A percentile compares a stretch with the other conserved stretches of the same genome.
Evolutionary conservation across 2,329 filamentous ascomycete genomes (phyloP).

Genomic region (Fusarium sp.): DNA sequence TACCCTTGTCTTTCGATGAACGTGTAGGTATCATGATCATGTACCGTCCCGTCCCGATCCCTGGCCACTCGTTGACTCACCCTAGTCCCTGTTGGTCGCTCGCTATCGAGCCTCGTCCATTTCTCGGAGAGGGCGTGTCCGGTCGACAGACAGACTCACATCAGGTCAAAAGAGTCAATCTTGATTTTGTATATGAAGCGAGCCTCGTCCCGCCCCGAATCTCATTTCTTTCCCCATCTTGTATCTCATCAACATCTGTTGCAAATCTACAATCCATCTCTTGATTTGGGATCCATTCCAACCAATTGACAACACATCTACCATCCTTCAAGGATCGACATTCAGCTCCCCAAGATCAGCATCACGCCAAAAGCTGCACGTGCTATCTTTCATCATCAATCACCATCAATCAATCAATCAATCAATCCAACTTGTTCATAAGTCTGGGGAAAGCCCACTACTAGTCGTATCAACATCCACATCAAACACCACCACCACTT

Average conservation of each 20-base stretch:
- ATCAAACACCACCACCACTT: background rate
- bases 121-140: conserved; percentile 23
- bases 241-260: conserved; percentile 6
- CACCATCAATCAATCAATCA: conserved; percentile 8
- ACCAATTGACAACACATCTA: conserved; percentile 9
- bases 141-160: conserved; percentile 8
- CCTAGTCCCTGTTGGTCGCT: conserved; percentile 20
- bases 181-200: conserved; percentile 33
- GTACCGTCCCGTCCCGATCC: conserved; percentile 38
- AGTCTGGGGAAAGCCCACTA: conserved; percentile 6
- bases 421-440: conserved; percentile 25
- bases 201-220: conserved; percentile 10
- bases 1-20: background rate
- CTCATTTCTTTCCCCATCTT: background rate
- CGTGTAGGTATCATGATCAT: conserved; percentile 9
- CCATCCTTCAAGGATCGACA: conserved; percentile 25
- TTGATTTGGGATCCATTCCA: background rate
- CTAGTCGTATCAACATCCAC: conserved; percentile 5
- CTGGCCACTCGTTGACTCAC: conserved; percentile 4
- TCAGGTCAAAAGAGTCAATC: conserved; percentile 9
- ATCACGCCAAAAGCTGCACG: conserved; percentile 14
- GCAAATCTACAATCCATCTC: conserved; percentile 14
- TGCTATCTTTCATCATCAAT: background rate
- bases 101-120: background rate
- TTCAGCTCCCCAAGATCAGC: conserved; percentile 12